Percentiles rank a stretch among this genome's conserved stretches.
phyloP scores from a whole-genome alignment of 2,329 filamentous ascomycete species.

The Lasiodiplodia citricola region DNA sequence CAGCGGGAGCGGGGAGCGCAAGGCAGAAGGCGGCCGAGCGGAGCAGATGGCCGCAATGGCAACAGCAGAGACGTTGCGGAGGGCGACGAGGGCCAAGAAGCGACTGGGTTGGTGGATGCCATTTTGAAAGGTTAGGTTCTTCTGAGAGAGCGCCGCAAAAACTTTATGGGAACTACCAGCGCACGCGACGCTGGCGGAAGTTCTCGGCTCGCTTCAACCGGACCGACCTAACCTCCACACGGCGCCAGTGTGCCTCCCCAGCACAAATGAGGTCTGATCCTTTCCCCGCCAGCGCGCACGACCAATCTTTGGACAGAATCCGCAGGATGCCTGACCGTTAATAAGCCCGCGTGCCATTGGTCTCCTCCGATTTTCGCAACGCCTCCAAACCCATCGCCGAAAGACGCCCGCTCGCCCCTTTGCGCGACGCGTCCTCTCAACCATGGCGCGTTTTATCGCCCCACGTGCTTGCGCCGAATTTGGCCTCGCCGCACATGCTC shows the following conservation, averaged over 20 bases:
- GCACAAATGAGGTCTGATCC: neutral
- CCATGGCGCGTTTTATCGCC: conserved; percentile 13
- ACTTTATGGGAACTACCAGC: conserved; percentile 20
- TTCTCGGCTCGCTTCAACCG: conserved; percentile 12
- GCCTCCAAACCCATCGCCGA: neutral
- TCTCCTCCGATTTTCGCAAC: neutral
- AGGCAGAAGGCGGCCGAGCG: neutral
- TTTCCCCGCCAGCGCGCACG: neutral
- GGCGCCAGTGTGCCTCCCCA: neutral
- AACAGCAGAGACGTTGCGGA: neutral
- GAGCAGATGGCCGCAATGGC: conserved; percentile 2
- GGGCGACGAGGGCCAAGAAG: conserved; percentile 15
- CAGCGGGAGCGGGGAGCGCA: neutral
- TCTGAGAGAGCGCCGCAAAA: conserved; percentile 22
- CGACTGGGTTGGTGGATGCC: conserved; percentile 17
- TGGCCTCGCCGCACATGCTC: conserved; percentile 7
- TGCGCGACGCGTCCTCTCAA: conserved; percentile 11
- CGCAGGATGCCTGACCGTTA: conserved; percentile 3
- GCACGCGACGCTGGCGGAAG: conserved; percentile 13
- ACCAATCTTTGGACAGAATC: conserved; percentile 8
- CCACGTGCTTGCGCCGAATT: conserved; percentile 6
- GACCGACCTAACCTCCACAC: neutral
- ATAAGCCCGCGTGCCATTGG: neutral
- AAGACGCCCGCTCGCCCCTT: neutral
- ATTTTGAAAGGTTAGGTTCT: conserved; percentile 25